A percentile compares a stretch with the other conserved stretches of the same genome.
phyloP scores from a whole-genome alignment of 495 filamentous ascomycete genomes.

The Talaromyces liani region DNA sequence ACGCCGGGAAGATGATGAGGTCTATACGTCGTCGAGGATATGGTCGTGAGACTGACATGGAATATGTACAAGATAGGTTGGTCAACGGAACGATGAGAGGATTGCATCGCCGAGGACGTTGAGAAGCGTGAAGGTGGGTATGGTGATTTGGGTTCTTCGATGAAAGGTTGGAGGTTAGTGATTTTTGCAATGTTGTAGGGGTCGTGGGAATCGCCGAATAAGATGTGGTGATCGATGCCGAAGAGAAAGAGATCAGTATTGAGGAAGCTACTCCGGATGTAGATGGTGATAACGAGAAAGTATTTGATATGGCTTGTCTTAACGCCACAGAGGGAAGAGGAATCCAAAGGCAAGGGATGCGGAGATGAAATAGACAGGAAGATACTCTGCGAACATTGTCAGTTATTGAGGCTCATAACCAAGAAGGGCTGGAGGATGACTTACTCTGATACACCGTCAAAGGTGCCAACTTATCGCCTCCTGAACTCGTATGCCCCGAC shows the following conservation, averaged over 20 bases:
- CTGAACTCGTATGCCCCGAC: slow-evolving; percentile 68
- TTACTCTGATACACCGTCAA: slow-evolving; percentile 43
- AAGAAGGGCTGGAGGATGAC: slow-evolving; percentile 19
- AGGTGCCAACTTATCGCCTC: slow-evolving; percentile 50
- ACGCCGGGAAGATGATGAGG: not conserved
- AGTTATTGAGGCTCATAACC: not conserved
- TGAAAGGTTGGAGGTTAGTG: not conserved
- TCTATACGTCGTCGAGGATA: not conserved
- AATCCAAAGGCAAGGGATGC: slow-evolving; percentile 37
- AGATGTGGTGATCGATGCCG: not conserved
- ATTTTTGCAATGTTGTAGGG: not conserved
- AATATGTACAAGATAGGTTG: not conserved
- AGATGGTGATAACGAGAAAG: not conserved
- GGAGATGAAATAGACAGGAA: slow-evolving; percentile 41
- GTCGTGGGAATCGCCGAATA: slow-evolving; percentile 4
- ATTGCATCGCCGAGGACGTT: not conserved
- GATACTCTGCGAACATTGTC: slow-evolving; percentile 30
- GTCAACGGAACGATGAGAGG: not conserved
- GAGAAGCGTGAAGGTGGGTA: not conserved
- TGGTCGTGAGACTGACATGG: not conserved
- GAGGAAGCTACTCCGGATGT: not conserved
- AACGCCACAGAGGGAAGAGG: slow-evolving; percentile 36
- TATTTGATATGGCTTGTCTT: too few relatives aligned
- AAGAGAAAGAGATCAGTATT: not conserved
- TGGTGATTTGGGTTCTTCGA: not conserved